phyloP scores from a whole-genome alignment of 2,329 filamentous ascomycete genomes.

The Penicillium janthinellum region DNA sequence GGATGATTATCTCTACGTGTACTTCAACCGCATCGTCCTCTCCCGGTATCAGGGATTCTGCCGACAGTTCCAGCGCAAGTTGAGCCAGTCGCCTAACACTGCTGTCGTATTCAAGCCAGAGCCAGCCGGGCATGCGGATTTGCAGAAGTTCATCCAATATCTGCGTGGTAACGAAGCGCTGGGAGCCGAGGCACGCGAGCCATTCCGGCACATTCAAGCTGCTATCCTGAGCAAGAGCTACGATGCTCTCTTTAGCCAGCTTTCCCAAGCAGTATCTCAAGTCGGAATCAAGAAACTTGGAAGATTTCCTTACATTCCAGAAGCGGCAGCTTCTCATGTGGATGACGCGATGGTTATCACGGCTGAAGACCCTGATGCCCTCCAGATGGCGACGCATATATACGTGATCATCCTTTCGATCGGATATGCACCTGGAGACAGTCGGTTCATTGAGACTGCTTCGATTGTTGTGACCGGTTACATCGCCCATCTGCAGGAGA shows the following conservation, averaged over 20 bases:
- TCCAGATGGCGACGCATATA: slow-evolving; percentile 70
- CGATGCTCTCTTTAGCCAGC: slow-evolving; percentile 43
- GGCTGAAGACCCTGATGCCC: slow-evolving; percentile 56
- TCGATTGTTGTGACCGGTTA: slow-evolving; percentile 71
- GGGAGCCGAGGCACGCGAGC: slow-evolving; percentile 44
- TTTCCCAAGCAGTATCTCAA: slow-evolving; percentile 46
- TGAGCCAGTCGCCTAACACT: slow-evolving; percentile 57
- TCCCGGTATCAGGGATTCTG: slow-evolving; percentile 75
- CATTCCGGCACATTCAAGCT: slow-evolving; percentile 48
- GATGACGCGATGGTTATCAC: slow-evolving; percentile 51
- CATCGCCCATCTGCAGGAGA: slow-evolving; percentile 73
- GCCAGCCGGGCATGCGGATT: slow-evolving; percentile 50
- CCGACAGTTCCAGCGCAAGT: slow-evolving; percentile 45
- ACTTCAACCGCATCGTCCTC: slow-evolving; percentile 83
- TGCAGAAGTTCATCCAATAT: slow-evolving; percentile 42
- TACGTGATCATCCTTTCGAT: slow-evolving; percentile 67
- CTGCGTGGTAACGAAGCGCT: slow-evolving; percentile 39
- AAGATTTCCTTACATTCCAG: slow-evolving; percentile 37
- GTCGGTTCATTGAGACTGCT: slow-evolving; percentile 64
- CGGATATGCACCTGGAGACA: slow-evolving; percentile 51
- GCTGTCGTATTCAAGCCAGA: slow-evolving; percentile 59
- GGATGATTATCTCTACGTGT: slow-evolving; percentile 84
- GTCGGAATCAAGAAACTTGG: slow-evolving; percentile 31
- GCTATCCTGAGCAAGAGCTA: slow-evolving; percentile 47
- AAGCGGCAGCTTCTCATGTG: slow-evolving; percentile 52